Conservation (phyloP, 345 rosid species). For the Camelina hispida region DNA sequence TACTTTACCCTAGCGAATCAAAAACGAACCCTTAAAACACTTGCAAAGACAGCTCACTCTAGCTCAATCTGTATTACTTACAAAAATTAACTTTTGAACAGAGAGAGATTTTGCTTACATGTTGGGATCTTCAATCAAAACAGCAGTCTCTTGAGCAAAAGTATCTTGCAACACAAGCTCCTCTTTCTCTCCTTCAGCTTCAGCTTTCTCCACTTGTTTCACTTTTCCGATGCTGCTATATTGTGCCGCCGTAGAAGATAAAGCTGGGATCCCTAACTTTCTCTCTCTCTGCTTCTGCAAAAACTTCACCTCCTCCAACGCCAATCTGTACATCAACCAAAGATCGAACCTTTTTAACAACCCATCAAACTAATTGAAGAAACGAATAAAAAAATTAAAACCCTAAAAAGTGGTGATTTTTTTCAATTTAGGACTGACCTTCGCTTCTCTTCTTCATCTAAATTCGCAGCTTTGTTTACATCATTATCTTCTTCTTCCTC, state of each 20-base stretch:
- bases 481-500: slow-evolving; percentile 61
- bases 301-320: slow-evolving; percentile 91
- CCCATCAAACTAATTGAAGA: slow-evolving; percentile 11
- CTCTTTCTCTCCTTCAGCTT: slow-evolving; percentile 91
- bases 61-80: no score
- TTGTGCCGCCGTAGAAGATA: slow-evolving; percentile 48
- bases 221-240: slow-evolving; percentile 42
- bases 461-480: slow-evolving; percentile 40
- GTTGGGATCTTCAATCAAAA: slow-evolving; percentile 92
- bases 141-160: slow-evolving; percentile 97
- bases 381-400: background rate
- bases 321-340: slow-evolving; percentile 50
- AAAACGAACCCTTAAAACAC: slow-evolving; percentile 11
- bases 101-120: slow-evolving; percentile 51
- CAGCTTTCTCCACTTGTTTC: slow-evolving; percentile 64
- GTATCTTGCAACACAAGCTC: slow-evolving; percentile 97
- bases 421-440: slow-evolving; percentile 23
- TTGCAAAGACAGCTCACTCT: slow-evolving; percentile 15
- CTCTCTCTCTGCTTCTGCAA: slow-evolving; percentile 95
- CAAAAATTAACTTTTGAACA: background rate
- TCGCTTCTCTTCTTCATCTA: slow-evolving; percentile 85
- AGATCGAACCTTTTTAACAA: slow-evolving; percentile 6
- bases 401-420: slow-evolving; percentile 22
- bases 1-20: slow-evolving; percentile 64
- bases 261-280: slow-evolving; percentile 74